phyloP scores from a whole-genome alignment of 2,329 filamentous ascomycete genomes.

The Rugonectria rugulosa region DNA sequence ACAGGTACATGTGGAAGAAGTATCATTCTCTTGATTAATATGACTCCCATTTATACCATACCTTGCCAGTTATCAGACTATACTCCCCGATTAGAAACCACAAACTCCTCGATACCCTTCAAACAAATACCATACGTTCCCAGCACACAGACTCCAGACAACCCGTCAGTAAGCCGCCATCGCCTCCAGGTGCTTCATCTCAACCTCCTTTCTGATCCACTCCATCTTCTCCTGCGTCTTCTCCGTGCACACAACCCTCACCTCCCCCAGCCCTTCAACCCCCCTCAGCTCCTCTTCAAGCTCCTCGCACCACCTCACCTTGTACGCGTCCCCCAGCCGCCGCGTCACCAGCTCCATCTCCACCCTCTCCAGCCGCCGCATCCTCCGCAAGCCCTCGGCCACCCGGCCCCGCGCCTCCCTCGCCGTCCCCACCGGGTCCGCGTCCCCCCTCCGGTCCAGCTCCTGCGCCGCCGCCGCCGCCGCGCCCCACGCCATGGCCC shows the following conservation, averaged over 20 bases:
- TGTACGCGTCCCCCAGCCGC: slow-evolving; percentile 42
- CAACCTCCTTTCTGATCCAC: slow-evolving; percentile 33
- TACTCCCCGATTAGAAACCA: neutral
- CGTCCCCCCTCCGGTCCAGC: slow-evolving; percentile 30
- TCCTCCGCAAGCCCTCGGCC: slow-evolving; percentile 40
- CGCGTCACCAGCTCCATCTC: slow-evolving; percentile 51
- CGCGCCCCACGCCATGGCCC: slow-evolving; percentile 21
- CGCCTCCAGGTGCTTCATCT: slow-evolving; percentile 23
- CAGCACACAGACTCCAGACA: neutral
- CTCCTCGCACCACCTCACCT: slow-evolving; percentile 46
- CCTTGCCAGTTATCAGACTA: neutral
- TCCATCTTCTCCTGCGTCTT: slow-evolving; percentile 37
- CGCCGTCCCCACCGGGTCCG: slow-evolving; percentile 26
- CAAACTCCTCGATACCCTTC: no score
- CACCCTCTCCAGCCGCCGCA: slow-evolving; percentile 45
- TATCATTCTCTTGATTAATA: neutral
- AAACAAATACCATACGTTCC: no score
- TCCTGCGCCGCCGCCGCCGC: slow-evolving; percentile 30
- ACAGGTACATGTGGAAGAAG: no score
- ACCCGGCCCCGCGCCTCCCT: slow-evolving; percentile 29
- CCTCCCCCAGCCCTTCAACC: slow-evolving; percentile 16
- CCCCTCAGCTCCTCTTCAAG: slow-evolving; percentile 41
- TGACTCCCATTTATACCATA: neutral
- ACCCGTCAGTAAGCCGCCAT: slow-evolving; percentile 6
- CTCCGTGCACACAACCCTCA: slow-evolving; percentile 37